These are phyloP conservation scores for Aspergillus arachidicola DNA, from an alignment of 2,329 filamentous ascomycete genomes.

Conservation along the genomic window DNA sequence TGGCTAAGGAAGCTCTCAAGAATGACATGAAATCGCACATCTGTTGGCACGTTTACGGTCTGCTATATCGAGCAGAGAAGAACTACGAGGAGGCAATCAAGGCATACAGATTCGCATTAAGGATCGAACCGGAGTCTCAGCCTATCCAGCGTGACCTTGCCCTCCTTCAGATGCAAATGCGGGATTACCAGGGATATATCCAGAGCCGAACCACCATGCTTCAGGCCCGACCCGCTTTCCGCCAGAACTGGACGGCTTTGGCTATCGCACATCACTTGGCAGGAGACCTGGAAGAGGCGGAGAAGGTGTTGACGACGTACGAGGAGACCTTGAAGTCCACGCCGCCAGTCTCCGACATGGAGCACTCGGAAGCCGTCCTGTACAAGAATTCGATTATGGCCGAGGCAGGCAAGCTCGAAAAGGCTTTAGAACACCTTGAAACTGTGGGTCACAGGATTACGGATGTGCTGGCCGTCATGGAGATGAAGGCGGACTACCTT, in stretches of 20 bases:
- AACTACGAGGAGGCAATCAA: constrained; percentile 99
- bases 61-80: constrained; percentile 90
- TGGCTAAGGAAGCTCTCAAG: constrained; percentile 88
- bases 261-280: constrained; percentile 89
- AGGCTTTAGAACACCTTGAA: constrained; percentile 85
- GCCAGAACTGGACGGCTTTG: constrained; percentile 97
- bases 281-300: constrained; percentile 82
- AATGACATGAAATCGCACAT: constrained; percentile 99
- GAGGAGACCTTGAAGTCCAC: constrained; percentile 87
- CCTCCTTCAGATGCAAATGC: constrained; percentile 91
- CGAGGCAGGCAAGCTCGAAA: constrained; percentile 79
- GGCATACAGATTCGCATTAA: constrained; percentile 94
- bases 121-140: constrained; percentile 87
- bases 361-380: constrained; percentile 89
- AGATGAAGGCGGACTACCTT: constrained; percentile 83
- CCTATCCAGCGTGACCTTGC: constrained; percentile 95
- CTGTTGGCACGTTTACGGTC: constrained; percentile 98
- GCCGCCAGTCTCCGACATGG: constrained; percentile 76
- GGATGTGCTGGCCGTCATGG: constrained; percentile 82
- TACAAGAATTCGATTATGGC: constrained; percentile 97
- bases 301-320: constrained; percentile 87
- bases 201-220: constrained; percentile 88
- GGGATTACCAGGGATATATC: constrained; percentile 91
- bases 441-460: constrained; percentile 74
- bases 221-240: constrained; percentile 74